A percentile compares a stretch with the other conserved stretches of the same genome.
phyloP scores from a whole-genome alignment of 108 stramenopile genomes.

The Schizochytrium sp. region DNA sequence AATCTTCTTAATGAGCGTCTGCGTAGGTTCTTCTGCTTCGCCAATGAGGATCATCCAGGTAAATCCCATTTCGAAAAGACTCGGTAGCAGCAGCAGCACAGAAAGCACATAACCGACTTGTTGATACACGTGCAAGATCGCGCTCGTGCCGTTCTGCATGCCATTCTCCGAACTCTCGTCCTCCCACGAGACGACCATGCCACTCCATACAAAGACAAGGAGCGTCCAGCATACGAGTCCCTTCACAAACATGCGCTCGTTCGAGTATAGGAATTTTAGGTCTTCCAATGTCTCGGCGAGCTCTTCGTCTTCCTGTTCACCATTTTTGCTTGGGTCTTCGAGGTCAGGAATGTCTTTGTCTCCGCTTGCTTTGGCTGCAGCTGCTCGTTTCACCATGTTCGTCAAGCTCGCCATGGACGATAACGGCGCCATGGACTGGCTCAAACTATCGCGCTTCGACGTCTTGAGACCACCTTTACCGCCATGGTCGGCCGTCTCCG shows the following conservation, averaged over 20 bases:
- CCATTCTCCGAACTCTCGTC: not conserved
- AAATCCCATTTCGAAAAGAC: not conserved
- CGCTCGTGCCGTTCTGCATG: not conserved
- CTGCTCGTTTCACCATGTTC: not conserved
- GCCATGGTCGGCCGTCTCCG: no score
- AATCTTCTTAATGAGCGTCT: not conserved
- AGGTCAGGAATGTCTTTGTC: not conserved
- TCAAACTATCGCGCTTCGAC: no score
- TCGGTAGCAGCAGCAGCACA: not conserved
- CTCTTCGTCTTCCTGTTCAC: not conserved
- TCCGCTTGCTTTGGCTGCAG: not conserved
- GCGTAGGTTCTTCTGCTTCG: not conserved
- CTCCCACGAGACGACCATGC: not conserved
- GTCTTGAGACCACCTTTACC: no score
- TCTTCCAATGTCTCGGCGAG: not conserved
- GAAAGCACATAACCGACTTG: not conserved
- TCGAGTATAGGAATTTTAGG: not conserved
- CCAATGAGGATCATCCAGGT: not conserved
- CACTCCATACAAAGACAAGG: not conserved
- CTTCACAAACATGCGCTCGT: not conserved
- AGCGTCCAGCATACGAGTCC: slow-evolving; percentile 10
- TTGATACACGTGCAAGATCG: not conserved
- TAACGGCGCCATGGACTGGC: no score
- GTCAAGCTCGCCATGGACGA: not conserved
- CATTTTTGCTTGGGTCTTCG: not conserved